Evolutionary conservation across 2,329 filamentous ascomycete genomes (phyloP).

Genomic region (Pseudogymnoascus sp.): DNA sequence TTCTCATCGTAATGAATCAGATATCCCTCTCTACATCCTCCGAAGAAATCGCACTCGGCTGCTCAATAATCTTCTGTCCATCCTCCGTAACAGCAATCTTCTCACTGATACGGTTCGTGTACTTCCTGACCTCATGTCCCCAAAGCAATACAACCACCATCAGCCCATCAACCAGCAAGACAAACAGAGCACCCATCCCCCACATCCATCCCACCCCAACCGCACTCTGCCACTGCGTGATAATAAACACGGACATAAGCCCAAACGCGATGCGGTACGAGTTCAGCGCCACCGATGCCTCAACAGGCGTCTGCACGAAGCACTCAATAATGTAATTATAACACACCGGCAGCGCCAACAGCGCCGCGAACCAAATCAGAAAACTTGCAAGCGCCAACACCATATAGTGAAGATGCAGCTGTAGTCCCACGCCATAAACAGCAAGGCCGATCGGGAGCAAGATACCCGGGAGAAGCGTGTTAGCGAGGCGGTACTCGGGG

Average conservation of each 20-base stretch:
- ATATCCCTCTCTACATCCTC: constrained; percentile 37
- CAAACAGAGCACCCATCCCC: background rate
- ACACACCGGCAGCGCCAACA: background rate
- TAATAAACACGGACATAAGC: background rate
- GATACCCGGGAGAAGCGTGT: constrained; percentile 8
- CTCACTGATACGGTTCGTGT: background rate
- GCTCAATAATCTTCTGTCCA: background rate
- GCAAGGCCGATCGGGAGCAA: constrained; percentile 27
- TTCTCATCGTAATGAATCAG: background rate
- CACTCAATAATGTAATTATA: background rate
- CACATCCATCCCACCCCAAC: background rate
- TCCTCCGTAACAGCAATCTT: background rate
- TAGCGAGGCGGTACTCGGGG: constrained; percentile 24
- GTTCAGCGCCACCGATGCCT: background rate
- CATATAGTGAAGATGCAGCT: constrained; percentile 18
- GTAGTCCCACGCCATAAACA: constrained; percentile 32
- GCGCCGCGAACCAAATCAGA: background rate
- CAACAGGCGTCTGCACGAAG: background rate
- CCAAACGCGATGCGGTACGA: background rate
- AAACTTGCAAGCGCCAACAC: constrained; percentile 5
- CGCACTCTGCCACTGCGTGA: background rate
- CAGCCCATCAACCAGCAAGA: background rate
- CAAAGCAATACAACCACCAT: background rate
- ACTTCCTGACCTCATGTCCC: background rate
- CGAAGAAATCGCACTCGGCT: constrained; percentile 86